Base-by-base conservation (phyloP, 345 rosid species). In the Salix suchowensis region DNA sequence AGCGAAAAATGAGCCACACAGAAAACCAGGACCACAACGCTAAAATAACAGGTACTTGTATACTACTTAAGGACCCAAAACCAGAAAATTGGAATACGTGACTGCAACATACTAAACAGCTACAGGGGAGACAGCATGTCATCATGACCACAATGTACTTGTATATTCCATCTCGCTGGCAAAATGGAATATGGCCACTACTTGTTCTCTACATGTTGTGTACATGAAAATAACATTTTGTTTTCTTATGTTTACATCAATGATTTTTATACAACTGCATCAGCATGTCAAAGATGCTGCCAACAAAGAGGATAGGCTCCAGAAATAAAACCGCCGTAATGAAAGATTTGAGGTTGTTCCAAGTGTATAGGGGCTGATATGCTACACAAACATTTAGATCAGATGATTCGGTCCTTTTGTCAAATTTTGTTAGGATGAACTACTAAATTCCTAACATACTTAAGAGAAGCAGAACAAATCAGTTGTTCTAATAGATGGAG, bases 1-100 rank as follows among this genome's bases (percentile, higher is more conserved):
- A 78, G 80, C 42, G 50, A 48, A 58, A 58, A 69, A 62, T 55
- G 48, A 73, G 67, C 42, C 26, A 39, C 30, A 54, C 7, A 37
- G 13, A 48, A 24, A 23, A 18, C 36, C 48, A 70, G 34, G 55
- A 44, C 64, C 28, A 3, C 26, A 58, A 10, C 28, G 24, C 0
- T 58, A 58, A 54, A 54, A 10, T 4, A 23, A 1, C 11, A 58
- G 64, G 46, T 11, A 42, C 46, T 42, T 42, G 46, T 42, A 42
- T 58, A 58, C 12, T 58, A n/a, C 28, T 58, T n/a, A 12, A 52
- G 24, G 39, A 23, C 34, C 50, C 37, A 15, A 16, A 52, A 2
- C 34, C 21, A 6, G 18, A 40, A 39, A 39, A 32, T 40, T 40
- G 34, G 64, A 68, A 21, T 10, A 2, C n/a, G 7, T 2, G 23